Percentiles rank a stretch among this genome's conserved stretches.
phyloP scores from a whole-genome alignment of 225 moss, liverwort and hornwort genomes.

The Pseudoscleropodium purum region DNA sequence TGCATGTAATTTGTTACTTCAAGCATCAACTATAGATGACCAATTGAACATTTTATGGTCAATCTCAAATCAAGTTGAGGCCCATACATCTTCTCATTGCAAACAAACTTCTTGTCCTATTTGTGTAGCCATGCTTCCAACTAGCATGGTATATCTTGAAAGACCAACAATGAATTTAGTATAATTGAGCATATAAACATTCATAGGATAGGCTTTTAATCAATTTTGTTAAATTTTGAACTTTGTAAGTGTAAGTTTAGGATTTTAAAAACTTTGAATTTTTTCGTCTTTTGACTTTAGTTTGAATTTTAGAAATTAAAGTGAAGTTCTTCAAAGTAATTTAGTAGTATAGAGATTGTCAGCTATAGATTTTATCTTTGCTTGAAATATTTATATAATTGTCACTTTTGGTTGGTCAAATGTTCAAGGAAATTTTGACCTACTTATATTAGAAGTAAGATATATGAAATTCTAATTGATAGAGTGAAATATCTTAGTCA shows the following conservation, averaged over 20 bases:
- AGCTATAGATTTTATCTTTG: not conserved
- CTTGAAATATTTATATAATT: not conserved
- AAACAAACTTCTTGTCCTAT: not conserved
- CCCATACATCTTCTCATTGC: not conserved
- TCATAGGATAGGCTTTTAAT: no score
- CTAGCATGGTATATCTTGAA: no score
- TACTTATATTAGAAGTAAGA: not conserved
- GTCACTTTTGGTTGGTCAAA: not conserved
- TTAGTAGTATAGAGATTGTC: not conserved
- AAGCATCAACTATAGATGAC: not conserved
- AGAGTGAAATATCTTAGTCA: rapidly evolving
- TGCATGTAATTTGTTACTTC: not conserved
- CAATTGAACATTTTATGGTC: not conserved
- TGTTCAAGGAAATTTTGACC: not conserved
- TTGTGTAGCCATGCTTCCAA: no score
- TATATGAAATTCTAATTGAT: not conserved
- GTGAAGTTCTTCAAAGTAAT: not conserved
- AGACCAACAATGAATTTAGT: no score
- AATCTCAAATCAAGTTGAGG: not conserved
- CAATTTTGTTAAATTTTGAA: not conserved
- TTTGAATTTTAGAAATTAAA: not conserved
- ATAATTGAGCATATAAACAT: no score
- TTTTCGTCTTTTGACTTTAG: not conserved
- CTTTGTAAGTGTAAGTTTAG: not conserved
- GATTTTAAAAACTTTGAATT: not conserved